A percentile compares a stretch with the other conserved stretches of the same genome.
Conservation (phyloP, 2,329 filamentous ascomycete genomes). For the Teratosphaeria pseudoeucalypti region DNA sequence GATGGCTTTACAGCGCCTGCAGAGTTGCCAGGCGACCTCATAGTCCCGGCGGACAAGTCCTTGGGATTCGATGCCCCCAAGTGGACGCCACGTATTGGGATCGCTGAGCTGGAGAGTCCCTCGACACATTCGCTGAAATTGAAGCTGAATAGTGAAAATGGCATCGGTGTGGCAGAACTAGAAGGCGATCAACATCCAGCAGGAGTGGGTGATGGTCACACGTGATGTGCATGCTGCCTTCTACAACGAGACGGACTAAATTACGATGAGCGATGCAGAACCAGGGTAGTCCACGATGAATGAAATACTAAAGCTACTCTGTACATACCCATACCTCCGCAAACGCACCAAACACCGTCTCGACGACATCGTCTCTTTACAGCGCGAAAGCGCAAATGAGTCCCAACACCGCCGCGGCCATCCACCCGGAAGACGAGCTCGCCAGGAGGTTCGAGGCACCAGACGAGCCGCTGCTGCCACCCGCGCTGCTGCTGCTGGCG, state of each 20-base stretch:
- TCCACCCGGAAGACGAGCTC: background rate
- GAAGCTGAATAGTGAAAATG: background rate
- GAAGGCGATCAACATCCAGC: background rate
- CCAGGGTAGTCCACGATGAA: background rate
- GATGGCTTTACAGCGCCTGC: background rate
- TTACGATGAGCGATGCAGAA: background rate
- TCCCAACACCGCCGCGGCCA: background rate
- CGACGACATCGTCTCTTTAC: background rate
- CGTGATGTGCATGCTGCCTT: background rate
- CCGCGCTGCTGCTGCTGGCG: background rate
- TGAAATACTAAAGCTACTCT: background rate
- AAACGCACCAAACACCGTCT: background rate
- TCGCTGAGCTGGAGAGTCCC: background rate
- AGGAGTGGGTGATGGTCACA: background rate
- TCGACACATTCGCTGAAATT: background rate
- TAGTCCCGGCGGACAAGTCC: background rate
- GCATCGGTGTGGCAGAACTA: background rate
- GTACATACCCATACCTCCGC: background rate
- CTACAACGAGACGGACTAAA: background rate
- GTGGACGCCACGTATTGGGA: background rate
- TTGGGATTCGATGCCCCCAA: background rate
- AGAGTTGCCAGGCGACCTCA: conserved; percentile 1
- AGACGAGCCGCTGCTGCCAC: background rate
- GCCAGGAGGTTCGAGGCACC: background rate
- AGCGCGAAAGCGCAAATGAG: background rate